Percentiles rank a stretch among this genome's conserved stretches.
phyloP scores from a whole-genome alignment of 2,329 filamentous ascomycete species.

The Aspergillus novofumigatus region DNA sequence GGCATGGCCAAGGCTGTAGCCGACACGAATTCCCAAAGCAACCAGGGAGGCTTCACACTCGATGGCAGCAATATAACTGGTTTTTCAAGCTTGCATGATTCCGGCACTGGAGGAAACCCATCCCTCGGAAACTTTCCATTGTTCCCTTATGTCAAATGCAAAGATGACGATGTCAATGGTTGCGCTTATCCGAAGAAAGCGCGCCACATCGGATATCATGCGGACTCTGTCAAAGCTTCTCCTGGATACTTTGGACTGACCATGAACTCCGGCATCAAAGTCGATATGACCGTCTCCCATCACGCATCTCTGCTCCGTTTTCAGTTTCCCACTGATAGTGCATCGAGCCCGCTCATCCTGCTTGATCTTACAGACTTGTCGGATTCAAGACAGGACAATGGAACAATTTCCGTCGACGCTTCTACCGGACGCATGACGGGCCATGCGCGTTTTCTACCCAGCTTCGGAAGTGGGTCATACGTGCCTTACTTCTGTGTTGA shows the following conservation, averaged over 20 bases:
- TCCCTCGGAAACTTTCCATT: conserved; percentile 70
- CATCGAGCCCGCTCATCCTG: conserved; percentile 54
- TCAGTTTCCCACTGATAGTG: conserved; percentile 48
- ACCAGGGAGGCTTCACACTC: conserved; percentile 54
- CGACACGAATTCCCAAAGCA: conserved; percentile 47
- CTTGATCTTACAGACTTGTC: conserved; percentile 63
- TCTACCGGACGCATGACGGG: conserved; percentile 60
- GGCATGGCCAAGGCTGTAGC: conserved; percentile 56
- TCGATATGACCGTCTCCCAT: conserved; percentile 64
- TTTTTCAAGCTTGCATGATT: conserved; percentile 50
- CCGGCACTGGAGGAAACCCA: conserved; percentile 49
- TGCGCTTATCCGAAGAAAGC: conserved; percentile 58
- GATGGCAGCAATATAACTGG: conserved; percentile 50
- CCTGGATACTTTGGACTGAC: conserved; percentile 64
- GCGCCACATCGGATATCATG: conserved; percentile 46
- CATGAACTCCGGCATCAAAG: conserved; percentile 53
- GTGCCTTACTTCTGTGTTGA: conserved; percentile 63
- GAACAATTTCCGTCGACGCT: conserved; percentile 53
- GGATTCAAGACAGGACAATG: conserved; percentile 57
- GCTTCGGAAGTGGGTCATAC: conserved; percentile 61
- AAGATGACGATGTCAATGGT: conserved; percentile 55
- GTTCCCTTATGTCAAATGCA: conserved; percentile 62
- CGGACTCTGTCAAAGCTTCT: conserved; percentile 52
- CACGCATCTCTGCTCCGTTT: conserved; percentile 63
- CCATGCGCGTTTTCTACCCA: conserved; percentile 57